phyloP scores from a whole-genome alignment of 495 filamentous ascomycete species.

The Podospora sp. region DNA sequence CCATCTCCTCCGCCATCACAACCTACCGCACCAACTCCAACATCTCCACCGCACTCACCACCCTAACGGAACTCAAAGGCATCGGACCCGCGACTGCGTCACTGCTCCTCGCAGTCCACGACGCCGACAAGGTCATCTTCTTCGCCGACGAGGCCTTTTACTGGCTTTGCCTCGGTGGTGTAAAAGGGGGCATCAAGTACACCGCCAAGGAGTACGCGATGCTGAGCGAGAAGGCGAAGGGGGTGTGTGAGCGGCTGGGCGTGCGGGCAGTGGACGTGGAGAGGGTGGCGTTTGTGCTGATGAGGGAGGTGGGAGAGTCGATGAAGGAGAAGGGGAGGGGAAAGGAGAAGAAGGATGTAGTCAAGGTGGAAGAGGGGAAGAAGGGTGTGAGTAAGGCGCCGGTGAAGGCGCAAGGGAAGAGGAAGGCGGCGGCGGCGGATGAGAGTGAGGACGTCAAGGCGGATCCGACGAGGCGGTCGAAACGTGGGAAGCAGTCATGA shows the following conservation, averaged over 20 bases:
- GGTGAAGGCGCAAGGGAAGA: background rate
- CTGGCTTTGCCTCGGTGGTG: conserved; percentile 60
- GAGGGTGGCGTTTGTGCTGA: conserved; percentile 66
- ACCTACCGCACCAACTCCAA: conserved; percentile 49
- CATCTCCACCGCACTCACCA: conserved; percentile 49
- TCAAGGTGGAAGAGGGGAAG: background rate
- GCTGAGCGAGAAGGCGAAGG: conserved; percentile 50
- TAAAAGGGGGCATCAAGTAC: conserved; percentile 60
- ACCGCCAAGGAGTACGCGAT: conserved; percentile 62
- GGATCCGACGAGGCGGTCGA: background rate
- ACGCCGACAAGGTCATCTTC: conserved; percentile 63
- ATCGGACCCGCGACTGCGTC: conserved; percentile 76
- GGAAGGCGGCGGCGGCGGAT: background rate
- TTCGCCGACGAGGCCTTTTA: conserved; percentile 76
- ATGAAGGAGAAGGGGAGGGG: conserved; percentile 3
- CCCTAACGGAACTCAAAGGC: conserved; percentile 58
- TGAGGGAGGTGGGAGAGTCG: conserved; percentile 24
- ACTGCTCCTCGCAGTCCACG: conserved; percentile 64
- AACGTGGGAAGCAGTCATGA: background rate
- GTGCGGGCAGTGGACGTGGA: conserved; percentile 65
- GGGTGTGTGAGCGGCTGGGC: conserved; percentile 52
- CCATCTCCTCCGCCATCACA: conserved; percentile 52
- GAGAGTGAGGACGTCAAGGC: background rate
- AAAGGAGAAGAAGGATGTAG: conserved; percentile 1
- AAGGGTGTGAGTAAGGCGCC: background rate